Evolutionary conservation across 306 rosid genomes (phyloP).

Genomic region (Ormosia emarginata): DNA sequence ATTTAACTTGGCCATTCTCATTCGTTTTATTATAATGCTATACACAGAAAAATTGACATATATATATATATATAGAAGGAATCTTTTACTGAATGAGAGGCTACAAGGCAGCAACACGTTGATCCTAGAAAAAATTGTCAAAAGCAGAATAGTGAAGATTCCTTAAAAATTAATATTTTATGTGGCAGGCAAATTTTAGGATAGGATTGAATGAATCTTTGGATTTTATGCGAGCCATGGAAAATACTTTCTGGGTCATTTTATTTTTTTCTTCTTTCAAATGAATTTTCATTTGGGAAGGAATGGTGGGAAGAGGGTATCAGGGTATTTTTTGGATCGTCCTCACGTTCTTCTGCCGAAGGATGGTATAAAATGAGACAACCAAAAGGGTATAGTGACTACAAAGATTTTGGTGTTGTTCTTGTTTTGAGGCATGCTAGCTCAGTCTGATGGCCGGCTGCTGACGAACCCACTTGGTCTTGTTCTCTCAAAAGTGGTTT

Average conservation of each 20-base stretch:
- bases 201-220: slow-evolving; percentile 23
- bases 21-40: background rate
- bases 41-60: background rate
- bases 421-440: slow-evolving; percentile 52
- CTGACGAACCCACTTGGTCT: slow-evolving; percentile 73
- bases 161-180: slow-evolving; percentile 14
- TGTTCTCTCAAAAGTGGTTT: slow-evolving; percentile 48
- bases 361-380: slow-evolving; percentile 36
- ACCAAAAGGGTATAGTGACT: slow-evolving; percentile 37
- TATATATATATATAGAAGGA: background rate
- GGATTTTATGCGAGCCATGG: slow-evolving; percentile 20
- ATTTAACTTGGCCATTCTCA: background rate
- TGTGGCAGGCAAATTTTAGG: slow-evolving; percentile 28
- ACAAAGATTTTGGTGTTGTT: slow-evolving; percentile 38
- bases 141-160: slow-evolving; percentile 43
- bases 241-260: background rate
- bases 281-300: background rate
- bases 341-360: slow-evolving; percentile 14
- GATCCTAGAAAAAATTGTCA: slow-evolving; percentile 21
- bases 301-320: slow-evolving; percentile 42
- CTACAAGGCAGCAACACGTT: slow-evolving; percentile 22
- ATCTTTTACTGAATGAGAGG: slow-evolving; percentile 42
- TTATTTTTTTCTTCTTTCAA: background rate
- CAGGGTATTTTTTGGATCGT: slow-evolving; percentile 17
- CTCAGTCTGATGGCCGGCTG: slow-evolving; percentile 24